Conservation (phyloP, 441 rosid species). For the Manihot esculenta region DNA sequence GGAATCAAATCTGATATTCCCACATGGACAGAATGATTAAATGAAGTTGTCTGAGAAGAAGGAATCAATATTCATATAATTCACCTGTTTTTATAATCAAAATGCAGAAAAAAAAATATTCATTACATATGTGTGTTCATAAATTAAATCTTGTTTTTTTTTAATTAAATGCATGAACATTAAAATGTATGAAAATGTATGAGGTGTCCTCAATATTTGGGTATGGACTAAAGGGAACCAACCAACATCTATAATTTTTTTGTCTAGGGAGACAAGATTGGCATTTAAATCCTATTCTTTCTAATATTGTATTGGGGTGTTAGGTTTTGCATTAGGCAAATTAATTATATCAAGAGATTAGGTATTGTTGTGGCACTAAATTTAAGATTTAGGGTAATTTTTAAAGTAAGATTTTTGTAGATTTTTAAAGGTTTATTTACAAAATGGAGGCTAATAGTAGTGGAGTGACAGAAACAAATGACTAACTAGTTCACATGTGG, state of each 20-base stretch:
- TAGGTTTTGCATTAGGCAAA: background rate
- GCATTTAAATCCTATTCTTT: slow-evolving; percentile 1
- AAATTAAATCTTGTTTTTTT: background rate
- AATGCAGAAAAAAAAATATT: background rate
- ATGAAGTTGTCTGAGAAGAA: slow-evolving; percentile 6
- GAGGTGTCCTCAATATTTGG: slow-evolving; percentile 1
- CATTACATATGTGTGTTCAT: background rate
- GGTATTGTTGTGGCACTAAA: background rate
- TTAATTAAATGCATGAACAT: background rate
- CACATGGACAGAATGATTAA: slow-evolving; percentile 20
- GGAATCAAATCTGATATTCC: slow-evolving; percentile 16
- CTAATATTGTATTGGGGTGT: background rate
- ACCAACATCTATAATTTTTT: slow-evolving; percentile 1
- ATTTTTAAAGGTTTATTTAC: no score
- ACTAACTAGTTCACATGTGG: slow-evolving; percentile 4
- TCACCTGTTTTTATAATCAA: background rate
- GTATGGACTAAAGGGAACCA: slow-evolving; percentile 14
- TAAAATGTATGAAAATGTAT: background rate
- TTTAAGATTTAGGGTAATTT: no score
- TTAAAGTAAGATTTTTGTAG: no score
- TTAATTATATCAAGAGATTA: background rate
- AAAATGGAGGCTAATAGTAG: no score
- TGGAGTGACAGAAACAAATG: background rate
- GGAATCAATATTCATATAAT: background rate
- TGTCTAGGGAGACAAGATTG: slow-evolving; percentile 5